Evolutionary conservation across 2,329 filamentous ascomycete species (phyloP).

Genomic region (Penicillium nordicum): DNA sequence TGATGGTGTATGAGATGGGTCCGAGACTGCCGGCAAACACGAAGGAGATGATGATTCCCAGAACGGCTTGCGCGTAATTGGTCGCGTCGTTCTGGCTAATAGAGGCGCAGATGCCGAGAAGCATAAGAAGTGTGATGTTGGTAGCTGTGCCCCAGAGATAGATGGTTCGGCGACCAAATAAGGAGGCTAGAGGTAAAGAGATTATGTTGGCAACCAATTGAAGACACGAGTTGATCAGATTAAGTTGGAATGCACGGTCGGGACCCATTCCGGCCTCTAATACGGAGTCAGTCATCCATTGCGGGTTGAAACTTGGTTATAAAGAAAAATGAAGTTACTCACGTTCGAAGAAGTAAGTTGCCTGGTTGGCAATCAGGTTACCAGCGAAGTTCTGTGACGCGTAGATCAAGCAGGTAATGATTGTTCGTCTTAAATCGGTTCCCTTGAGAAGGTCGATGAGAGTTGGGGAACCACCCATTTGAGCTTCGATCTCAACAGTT

Average conservation of each 20-base stretch:
- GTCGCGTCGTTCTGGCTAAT: conserved; percentile 30
- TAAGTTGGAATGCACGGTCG: conserved; percentile 28
- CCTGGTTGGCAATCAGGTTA: conserved; percentile 62
- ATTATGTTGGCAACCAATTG: conserved; percentile 37
- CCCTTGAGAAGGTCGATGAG: conserved; percentile 34
- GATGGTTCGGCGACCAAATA: conserved; percentile 42
- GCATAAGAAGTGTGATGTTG: conserved; percentile 37
- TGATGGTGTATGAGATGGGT: conserved; percentile 40
- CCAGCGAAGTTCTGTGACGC: conserved; percentile 52
- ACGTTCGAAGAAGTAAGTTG: conserved; percentile 57
- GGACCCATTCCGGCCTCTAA: conserved; percentile 31
- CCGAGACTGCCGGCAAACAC: conserved; percentile 37
- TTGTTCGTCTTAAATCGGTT: conserved; percentile 31
- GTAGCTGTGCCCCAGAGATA: conserved; percentile 38
- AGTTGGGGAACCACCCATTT: conserved; percentile 25
- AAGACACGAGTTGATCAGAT: conserved; percentile 29
- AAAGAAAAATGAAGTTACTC: conserved; percentile 4
- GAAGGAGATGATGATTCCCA: conserved; percentile 42
- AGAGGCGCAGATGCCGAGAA: conserved; percentile 38
- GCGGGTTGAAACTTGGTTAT: background rate
- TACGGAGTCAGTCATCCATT: conserved; percentile 8
- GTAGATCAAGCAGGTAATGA: conserved; percentile 33
- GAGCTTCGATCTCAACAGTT: conserved; percentile 31
- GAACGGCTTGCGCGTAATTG: conserved; percentile 40
- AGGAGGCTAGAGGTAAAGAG: conserved; percentile 37